Evolutionary conservation across 441 rosid genomes (phyloP), one percentile per base, ranked within the genome.

Genomic region (Pelargonium myrrhifolium): DNA sequence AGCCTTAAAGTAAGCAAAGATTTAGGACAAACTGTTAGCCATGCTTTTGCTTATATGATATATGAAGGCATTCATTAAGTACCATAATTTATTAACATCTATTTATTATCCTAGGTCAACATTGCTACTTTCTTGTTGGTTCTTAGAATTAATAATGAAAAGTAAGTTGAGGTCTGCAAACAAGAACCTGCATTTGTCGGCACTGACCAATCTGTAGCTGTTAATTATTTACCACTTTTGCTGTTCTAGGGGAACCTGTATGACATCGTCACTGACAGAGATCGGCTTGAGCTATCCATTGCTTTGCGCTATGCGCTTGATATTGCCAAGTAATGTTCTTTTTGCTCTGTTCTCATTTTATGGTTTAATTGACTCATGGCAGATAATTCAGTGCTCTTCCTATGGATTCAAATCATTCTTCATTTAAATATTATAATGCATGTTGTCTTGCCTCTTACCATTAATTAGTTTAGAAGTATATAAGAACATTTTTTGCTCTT

Each of bases 221-320:
- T 61, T 14, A 60, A 40, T 20, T 45, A 8, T 11, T 61, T 39
- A 35, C 51, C 65, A 49, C 62, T 71, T 49, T 5, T 61, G 26
- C 47, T 65, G 1, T 62, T 65, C 59, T 65, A 81, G 87, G 88
- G 84, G n/a, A 84, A 78, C 65, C 75, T 84, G 68, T 74, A 78
- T 6, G 75, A 69, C 35, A 78, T 84, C 12, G 51, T 86, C 69
- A 42, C 51, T 4, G 68, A 56, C 56, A 83, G 76, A 72, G 61
- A 43, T 68, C 75, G 77, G 37, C 83, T 86, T 51, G 87, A 84
- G 59, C 78, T 81, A n/a, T 72, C 76, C 45, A 83, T 76, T 47
- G 87, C 82, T 31, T 26, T 86, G 31, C 86, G 85, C 55, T 81
- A 78, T 68, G 91, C 87, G 18, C 83, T 86, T 35, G 87, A 86